Conservation (phyloP, 2,329 filamentous ascomycete species). For the Didymella sp. region DNA sequence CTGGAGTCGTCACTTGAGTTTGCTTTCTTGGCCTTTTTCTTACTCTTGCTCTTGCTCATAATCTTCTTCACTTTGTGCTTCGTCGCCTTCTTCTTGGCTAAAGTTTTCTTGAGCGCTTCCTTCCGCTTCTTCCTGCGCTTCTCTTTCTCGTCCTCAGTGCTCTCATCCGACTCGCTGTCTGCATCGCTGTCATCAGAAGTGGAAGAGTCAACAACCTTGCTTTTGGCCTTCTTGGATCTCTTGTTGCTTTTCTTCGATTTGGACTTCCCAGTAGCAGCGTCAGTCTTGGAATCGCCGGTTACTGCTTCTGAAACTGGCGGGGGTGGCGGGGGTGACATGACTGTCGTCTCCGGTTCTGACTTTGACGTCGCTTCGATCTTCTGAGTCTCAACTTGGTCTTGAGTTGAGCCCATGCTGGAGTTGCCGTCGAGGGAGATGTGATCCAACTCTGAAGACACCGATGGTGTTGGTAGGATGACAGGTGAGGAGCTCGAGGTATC, state of each 20-base stretch:
- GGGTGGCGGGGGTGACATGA: background rate
- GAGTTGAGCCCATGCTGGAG: constrained; percentile 24
- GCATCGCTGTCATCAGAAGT: constrained; percentile 37
- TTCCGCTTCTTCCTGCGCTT: constrained; percentile 32
- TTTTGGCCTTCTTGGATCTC: constrained; percentile 30
- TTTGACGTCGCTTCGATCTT: constrained; percentile 10
- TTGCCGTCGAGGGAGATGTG: constrained; percentile 23
- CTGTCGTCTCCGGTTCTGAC: background rate
- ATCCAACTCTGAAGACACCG: constrained; percentile 31
- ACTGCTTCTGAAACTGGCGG: background rate
- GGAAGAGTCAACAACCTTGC: constrained; percentile 21
- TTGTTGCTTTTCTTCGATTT: constrained; percentile 23
- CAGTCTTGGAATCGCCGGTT: constrained; percentile 17
- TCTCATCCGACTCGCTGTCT: constrained; percentile 30
- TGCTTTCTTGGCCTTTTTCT: constrained; percentile 29
- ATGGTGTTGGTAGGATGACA: constrained; percentile 35
- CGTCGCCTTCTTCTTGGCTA: constrained; percentile 27
- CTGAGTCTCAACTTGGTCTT: constrained; percentile 21
- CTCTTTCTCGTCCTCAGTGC: constrained; percentile 30
- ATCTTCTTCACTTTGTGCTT: constrained; percentile 30
- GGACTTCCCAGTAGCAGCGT: background rate
- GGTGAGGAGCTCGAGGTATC: constrained; percentile 35
- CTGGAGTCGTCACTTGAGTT: constrained; percentile 29
- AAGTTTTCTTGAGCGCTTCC: constrained; percentile 18
- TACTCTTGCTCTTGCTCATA: constrained; percentile 21